A percentile compares a stretch with the other conserved stretches of the same genome.
Conservation (phyloP, 1,139 yeast species). For the Hansenula sp. region DNA sequence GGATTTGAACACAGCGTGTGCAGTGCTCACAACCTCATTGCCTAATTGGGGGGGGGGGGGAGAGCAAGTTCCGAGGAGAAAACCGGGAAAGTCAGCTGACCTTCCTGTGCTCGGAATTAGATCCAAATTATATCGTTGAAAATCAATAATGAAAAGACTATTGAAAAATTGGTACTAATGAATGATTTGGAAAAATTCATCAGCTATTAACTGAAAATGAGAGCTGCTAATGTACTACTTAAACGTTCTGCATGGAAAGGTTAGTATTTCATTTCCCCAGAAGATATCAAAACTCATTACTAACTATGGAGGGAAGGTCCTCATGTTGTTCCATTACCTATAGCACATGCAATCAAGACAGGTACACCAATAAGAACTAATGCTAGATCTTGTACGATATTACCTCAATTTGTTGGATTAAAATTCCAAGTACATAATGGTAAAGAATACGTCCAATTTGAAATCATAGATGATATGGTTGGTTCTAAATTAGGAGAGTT, state of each 20-base stretch:
- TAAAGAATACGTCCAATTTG: conserved; percentile 85
- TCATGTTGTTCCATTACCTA: conserved; percentile 87
- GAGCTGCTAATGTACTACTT: conserved; percentile 31
- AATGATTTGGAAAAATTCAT: not conserved
- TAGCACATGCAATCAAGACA: conserved; percentile 75
- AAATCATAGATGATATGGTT: conserved; percentile 92
- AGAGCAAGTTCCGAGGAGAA: too few relatives aligned
- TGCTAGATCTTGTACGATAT: conserved; percentile 89
- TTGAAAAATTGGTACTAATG: not conserved
- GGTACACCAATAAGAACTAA: conserved; percentile 90
- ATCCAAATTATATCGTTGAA: too few relatives aligned
- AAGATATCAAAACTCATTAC: not conserved
- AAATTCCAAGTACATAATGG: conserved; percentile 96
- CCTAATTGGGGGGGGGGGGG: too few relatives aligned
- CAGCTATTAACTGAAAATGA: not conserved
- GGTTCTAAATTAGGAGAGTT: conserved; percentile 96
- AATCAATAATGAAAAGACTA: too few relatives aligned
- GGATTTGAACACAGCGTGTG: too few relatives aligned
- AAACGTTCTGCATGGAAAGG: conserved; percentile 82
- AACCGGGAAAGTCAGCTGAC: too few relatives aligned
- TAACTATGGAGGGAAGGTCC: conserved; percentile 56
- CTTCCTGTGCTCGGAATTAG: too few relatives aligned
- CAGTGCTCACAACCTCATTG: too few relatives aligned
- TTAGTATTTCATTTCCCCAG: conserved; percentile 15
- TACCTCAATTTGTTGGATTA: conserved; percentile 93